phyloP scores from a whole-genome alignment of 768 basidiomycete species.

The Amanita molliuscula region DNA sequence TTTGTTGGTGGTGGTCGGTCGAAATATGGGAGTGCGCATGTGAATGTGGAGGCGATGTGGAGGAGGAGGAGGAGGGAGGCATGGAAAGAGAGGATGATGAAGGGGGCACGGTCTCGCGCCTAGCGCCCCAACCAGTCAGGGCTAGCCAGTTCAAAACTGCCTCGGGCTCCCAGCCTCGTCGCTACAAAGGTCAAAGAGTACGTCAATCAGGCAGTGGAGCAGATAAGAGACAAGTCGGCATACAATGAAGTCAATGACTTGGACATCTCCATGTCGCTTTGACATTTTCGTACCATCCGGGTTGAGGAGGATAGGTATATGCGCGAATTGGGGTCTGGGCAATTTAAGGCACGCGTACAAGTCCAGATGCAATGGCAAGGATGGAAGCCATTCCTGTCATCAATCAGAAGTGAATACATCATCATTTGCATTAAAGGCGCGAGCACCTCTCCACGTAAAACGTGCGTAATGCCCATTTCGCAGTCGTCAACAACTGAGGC shows the following conservation, averaged over 20 bases:
- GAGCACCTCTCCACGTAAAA: slow-evolving; percentile 80
- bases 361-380: slow-evolving; percentile 83
- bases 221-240: slow-evolving; percentile 9
- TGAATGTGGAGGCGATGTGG: background rate
- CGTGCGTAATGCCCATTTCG: slow-evolving; percentile 93
- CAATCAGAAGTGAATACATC: background rate
- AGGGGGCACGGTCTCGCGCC: slow-evolving; percentile 22
- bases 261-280: slow-evolving; percentile 85
- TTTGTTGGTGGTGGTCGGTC: slow-evolving; percentile 14
- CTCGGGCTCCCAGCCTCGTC: slow-evolving; percentile 81
- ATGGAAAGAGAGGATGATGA: slow-evolving; percentile 12
- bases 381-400: slow-evolving; percentile 88
- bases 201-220: background rate
- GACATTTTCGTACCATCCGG: slow-evolving; percentile 90
- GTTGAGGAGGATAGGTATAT: slow-evolving; percentile 86
- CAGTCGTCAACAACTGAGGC: slow-evolving; percentile 95
- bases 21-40: slow-evolving; percentile 10
- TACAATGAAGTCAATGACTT: slow-evolving; percentile 81
- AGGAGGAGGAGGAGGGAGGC: background rate
- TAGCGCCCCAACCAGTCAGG: slow-evolving; percentile 85
- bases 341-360: slow-evolving; percentile 74
- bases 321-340: slow-evolving; percentile 72
- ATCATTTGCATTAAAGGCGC: background rate
- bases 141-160: slow-evolving; percentile 92
- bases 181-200: slow-evolving; percentile 26